These are phyloP conservation scores for Metarhizium robertsii DNA, from an alignment of 2,329 filamentous ascomycete species.

Conservation along the genomic window DNA sequence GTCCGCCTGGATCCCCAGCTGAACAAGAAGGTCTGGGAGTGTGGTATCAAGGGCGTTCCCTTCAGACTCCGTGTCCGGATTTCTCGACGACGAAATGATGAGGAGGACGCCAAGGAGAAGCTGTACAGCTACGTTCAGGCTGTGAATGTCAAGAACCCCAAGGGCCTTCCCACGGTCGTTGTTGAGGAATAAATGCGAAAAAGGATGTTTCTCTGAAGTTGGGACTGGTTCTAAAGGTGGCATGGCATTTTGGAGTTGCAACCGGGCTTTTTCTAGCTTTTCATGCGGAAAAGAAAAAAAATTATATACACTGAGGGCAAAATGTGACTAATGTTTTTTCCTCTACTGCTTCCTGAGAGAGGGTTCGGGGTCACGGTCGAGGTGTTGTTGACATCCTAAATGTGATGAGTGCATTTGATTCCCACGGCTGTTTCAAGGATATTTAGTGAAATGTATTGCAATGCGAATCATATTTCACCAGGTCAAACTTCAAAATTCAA, in stretches of 20 bases:
- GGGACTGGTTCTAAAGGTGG: slow-evolving; percentile 32
- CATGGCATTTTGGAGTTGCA: slow-evolving; percentile 39
- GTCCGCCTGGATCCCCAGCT: slow-evolving; percentile 97
- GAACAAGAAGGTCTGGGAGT: slow-evolving; percentile 99
- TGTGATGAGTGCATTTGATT: slow-evolving; percentile 6
- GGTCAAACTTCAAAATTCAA: background rate
- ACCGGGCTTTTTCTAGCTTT: slow-evolving; percentile 34
- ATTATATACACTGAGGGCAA: slow-evolving; percentile 7
- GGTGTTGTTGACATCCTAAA: slow-evolving; percentile 1
- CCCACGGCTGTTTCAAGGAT: background rate
- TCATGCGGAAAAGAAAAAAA: slow-evolving; percentile 27
- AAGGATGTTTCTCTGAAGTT: slow-evolving; percentile 22
- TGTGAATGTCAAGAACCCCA: slow-evolving; percentile 98
- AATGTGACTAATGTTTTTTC: slow-evolving; percentile 24
- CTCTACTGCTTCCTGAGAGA: background rate
- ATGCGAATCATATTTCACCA: background rate
- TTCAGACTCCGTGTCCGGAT: slow-evolving; percentile 97
- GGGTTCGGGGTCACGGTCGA: background rate
- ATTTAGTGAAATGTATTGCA: background rate
- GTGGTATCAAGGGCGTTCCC: slow-evolving; percentile 96
- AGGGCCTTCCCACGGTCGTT: slow-evolving; percentile 88
- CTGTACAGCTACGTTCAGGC: slow-evolving; percentile 99
- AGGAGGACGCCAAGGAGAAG: slow-evolving; percentile 99
- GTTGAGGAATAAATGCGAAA: slow-evolving; percentile 58
- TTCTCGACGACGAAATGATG: slow-evolving; percentile 99